Conservation (phyloP, 2,329 filamentous ascomycete species). For the Penicillium sp. region DNA sequence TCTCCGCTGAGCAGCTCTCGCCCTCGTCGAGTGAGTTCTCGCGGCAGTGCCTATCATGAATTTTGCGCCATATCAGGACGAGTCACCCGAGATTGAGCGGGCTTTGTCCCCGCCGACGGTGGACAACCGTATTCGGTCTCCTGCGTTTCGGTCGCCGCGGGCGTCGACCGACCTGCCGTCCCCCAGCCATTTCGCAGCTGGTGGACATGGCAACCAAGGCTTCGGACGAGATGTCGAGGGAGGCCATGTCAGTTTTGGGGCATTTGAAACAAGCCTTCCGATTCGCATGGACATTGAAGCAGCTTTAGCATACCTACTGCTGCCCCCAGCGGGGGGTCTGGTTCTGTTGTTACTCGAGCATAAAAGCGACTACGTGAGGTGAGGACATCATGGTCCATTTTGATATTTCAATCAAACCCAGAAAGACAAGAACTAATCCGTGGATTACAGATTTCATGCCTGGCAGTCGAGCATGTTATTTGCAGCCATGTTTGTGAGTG, state of each 20-base stretch:
- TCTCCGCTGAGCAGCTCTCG: neutral
- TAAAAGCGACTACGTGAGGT: conserved; percentile 96
- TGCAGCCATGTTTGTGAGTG: conserved; percentile 55
- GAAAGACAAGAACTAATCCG: neutral
- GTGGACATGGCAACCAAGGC: conserved; percentile 37
- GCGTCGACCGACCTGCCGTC: conserved; percentile 38
- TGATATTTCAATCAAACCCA: neutral
- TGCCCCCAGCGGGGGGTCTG: conserved; percentile 82
- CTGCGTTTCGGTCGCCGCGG: conserved; percentile 49
- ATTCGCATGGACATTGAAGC: conserved; percentile 86
- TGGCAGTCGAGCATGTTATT: conserved; percentile 90
- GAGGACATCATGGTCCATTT: conserved; percentile 17
- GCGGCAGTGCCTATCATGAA: conserved; percentile 54
- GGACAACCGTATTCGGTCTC: conserved; percentile 47
- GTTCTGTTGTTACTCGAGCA: conserved; percentile 79
- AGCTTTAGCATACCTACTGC: conserved; percentile 74
- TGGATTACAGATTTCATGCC: conserved; percentile 69
- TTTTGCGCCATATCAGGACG: conserved; percentile 95
- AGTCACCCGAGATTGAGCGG: conserved; percentile 75
- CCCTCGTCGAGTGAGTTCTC: conserved; percentile 3
- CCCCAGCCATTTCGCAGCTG: conserved; percentile 35
- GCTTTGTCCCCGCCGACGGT: conserved; percentile 66
- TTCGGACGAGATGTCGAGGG: conserved; percentile 39
- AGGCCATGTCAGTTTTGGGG: conserved; percentile 61
- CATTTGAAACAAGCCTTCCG: conserved; percentile 84